Evolutionary conservation across 106 monocot species (phyloP).

Genomic region (Narthecium ossifragum): DNA sequence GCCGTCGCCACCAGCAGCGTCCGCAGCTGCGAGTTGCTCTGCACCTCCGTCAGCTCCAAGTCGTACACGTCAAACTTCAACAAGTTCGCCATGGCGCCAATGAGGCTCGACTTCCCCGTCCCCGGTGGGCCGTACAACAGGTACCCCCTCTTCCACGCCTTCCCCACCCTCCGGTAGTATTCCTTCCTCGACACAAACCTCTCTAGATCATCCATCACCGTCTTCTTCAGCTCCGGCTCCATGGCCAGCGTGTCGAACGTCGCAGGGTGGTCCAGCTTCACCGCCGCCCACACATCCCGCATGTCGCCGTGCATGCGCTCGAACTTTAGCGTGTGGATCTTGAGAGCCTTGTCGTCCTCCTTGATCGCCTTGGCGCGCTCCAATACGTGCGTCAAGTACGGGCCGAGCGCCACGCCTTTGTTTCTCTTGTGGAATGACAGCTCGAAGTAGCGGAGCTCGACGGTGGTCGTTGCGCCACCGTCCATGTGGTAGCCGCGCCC

Average conservation of each 20-base stretch:
- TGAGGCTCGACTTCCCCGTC: constrained; percentile 38
- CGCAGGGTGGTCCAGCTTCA: constrained; percentile 28
- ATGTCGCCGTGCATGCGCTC: too few relatives aligned
- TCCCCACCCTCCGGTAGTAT: constrained; percentile 26
- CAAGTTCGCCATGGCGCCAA: constrained; percentile 38
- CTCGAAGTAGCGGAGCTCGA: constrained; percentile 14
- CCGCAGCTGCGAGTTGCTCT: constrained; percentile 16
- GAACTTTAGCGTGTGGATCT: constrained; percentile 17
- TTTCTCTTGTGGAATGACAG: constrained; percentile 24
- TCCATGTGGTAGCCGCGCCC: background rate
- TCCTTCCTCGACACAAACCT: constrained; percentile 28
- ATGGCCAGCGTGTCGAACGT: constrained; percentile 35
- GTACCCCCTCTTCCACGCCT: constrained; percentile 42
- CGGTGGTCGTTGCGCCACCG: background rate
- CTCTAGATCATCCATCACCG: constrained; percentile 29
- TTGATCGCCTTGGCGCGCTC: constrained; percentile 3
- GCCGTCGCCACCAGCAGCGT: constrained; percentile 21
- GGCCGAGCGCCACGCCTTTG: constrained; percentile 5
- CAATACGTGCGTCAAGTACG: constrained; percentile 22
- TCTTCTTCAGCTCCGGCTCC: constrained; percentile 20
- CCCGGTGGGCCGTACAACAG: constrained; percentile 38
- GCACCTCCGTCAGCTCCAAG: constrained; percentile 28
- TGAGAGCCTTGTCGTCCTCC: constrained; percentile 6
- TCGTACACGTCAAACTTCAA: constrained; percentile 42
- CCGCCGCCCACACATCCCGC: constrained; percentile 7